Evolutionary conservation across 2,329 filamentous ascomycete genomes (phyloP), one percentile per base, ranked within the genome.

Genomic region (Hysterium pulicare): DNA sequence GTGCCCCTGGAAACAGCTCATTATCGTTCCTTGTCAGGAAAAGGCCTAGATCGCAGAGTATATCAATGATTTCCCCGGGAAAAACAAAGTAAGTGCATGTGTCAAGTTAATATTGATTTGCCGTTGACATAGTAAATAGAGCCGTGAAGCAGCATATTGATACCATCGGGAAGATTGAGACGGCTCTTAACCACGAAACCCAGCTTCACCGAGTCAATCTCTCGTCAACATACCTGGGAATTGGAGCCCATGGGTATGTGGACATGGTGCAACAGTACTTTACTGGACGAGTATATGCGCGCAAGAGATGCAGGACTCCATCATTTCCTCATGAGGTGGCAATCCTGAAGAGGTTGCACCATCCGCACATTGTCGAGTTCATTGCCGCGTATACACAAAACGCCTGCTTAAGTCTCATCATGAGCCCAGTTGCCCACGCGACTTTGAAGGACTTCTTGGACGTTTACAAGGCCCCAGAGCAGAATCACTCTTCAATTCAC

Each of bases 321-420:
- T 37, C 38, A 15, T 44, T 46, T 15, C 22, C 16, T n/a, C 15
- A 20, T 22, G 48, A 51, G 21, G 38, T 44, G 4, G 24, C 40
- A 16, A 42, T 51, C 20, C n/a, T 46, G 35, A 48, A 41, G 31
- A 33, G 19, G 11, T 16, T 46, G 26, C 24, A 21, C 3, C 42
- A 51, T 38, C 46, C 42, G 13, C 48, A 51, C 34, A 46, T 51
- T 31, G 33, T 46, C 13, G 17, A 41, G 31, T 44, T 46, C 22
- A 33, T 49, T 8, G 31, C 46, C 22, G 26, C 48, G 3, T 49
- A 51, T 37, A n/a, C 9, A 13, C 30, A 46, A 33, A 37, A 44
- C 20, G 20, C 37, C 4, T 38, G 23, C 11, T 33, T 46, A 10
- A 44, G 41, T 21, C 34, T 51, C 23, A 33, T 49, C 26, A 47